Base-by-base conservation (phyloP, 805 yeast genomes). In the Tetrapisispora namnaoensis region DNA sequence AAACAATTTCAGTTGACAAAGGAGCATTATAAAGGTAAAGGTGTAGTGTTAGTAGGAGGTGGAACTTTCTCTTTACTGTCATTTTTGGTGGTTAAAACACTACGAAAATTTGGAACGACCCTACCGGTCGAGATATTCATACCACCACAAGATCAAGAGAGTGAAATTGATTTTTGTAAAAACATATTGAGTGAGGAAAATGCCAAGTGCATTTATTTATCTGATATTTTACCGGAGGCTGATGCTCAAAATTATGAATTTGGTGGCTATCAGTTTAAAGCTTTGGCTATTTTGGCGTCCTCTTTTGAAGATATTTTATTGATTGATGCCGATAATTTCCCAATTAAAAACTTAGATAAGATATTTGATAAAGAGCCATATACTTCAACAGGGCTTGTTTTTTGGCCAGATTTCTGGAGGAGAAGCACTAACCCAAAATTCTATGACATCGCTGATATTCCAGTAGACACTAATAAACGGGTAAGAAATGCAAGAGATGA, bases 331-430 rank as follows among this genome's bases (percentile, higher is more conserved):
- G 95, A 86, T 63, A 80, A 83, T 54, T 74, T 81, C 51, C 89
- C 95, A 0, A 76, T 83, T 2, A 74, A 72, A 56, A 73, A 80
- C 13, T 83, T 91, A 2, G 85, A 80, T 54, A 61, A 64, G 18
- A 60, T 86, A 21, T 83, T 87, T 61, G 68, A 67, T 4, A 65
- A 75, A 13, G 78, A 79, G 42, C 80, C 86, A 1, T 86, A 76
- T 65, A 53, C 58, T 17, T 62, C 72, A 13, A 67, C 71, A 50
- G 78, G 82, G 50, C 66, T 78, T 62, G 66, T 81, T 24, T 63
- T 80, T 24, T 87, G 95, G 91, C 95, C 95, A 1, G 96, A 87
- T 65, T 87, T 81, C 63, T 87, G 95, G 95, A 77, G 82, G 63
- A 74, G 95, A 54, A 80, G 90, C 7, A 85, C 90, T 1, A 77